Percentiles rank a stretch among this genome's conserved stretches.
phyloP scores from a whole-genome alignment of 495 filamentous ascomycete genomes.

The Penicillium desertorum region DNA sequence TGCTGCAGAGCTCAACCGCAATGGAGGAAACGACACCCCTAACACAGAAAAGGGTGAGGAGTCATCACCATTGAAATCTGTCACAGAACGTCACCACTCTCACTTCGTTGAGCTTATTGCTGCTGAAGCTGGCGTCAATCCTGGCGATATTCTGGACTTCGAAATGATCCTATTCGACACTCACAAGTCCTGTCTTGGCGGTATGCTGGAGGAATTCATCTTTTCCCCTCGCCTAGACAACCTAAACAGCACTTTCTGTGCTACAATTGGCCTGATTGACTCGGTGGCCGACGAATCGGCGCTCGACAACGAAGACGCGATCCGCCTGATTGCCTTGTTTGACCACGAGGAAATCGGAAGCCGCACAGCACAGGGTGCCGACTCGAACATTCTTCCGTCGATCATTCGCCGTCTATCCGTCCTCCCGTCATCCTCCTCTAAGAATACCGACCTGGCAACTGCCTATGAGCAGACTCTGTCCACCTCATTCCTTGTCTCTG shows the following conservation, averaged over 20 bases:
- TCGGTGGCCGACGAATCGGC: constrained; percentile 62
- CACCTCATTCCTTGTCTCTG: constrained; percentile 91
- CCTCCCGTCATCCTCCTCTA: constrained; percentile 55
- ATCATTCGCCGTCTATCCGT: constrained; percentile 85
- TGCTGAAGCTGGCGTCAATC: constrained; percentile 65
- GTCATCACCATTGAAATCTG: constrained; percentile 67
- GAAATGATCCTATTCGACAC: constrained; percentile 96
- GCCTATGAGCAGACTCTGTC: constrained; percentile 92
- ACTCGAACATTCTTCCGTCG: constrained; percentile 87
- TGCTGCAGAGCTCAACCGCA: constrained; percentile 81
- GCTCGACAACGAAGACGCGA: constrained; percentile 72
- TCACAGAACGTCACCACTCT: constrained; percentile 85
- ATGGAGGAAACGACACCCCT: constrained; percentile 42
- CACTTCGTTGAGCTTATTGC: constrained; percentile 83
- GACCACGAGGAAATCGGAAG: constrained; percentile 98
- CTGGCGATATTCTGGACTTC: constrained; percentile 81
- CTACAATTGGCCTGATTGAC: constrained; percentile 73
- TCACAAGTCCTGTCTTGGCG: constrained; percentile 83
- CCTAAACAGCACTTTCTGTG: constrained; percentile 91
- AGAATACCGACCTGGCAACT: constrained; percentile 58
- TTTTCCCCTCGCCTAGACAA: constrained; percentile 93
- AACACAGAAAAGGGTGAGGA: constrained; percentile 43
- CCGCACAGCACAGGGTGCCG: constrained; percentile 84
- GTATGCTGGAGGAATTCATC: constrained; percentile 89
- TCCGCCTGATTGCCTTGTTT: constrained; percentile 88